Conservation (phyloP, 140 eudicot genomes). For the Senecio squalidus region DNA sequence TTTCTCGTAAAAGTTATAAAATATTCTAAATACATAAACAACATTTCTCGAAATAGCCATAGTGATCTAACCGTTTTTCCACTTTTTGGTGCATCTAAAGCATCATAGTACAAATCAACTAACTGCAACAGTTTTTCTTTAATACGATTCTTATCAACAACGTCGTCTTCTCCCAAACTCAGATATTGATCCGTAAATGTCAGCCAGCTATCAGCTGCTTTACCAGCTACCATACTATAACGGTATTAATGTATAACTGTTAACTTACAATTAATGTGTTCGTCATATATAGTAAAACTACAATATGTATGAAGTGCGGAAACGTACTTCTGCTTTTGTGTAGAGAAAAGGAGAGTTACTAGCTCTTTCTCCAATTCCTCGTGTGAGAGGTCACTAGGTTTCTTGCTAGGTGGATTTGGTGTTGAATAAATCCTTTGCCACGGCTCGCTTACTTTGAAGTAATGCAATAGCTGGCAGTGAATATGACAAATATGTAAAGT, state of each 20-base stretch:
- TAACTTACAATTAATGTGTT: neutral
- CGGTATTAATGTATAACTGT: conserved; percentile 10
- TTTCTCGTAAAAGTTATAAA: neutral
- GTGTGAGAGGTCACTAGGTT: conserved; percentile 39
- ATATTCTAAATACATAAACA: too few relatives aligned
- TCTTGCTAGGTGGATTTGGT: conserved; percentile 29
- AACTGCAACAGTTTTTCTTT: conserved; percentile 39
- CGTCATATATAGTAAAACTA: neutral
- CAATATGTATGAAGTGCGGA: conserved; percentile 3
- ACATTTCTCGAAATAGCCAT: neutral
- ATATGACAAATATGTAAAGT: too few relatives aligned
- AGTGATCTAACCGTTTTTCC: conserved; percentile 54
- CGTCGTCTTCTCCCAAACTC: conserved; percentile 33
- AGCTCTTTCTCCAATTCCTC: conserved; percentile 59
- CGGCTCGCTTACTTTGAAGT: conserved; percentile 44
- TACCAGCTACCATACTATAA: conserved; percentile 50
- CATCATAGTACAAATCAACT: conserved; percentile 73
- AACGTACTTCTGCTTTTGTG: conserved; percentile 47
- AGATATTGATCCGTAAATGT: conserved; percentile 63
- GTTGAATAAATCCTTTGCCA: conserved; percentile 44
- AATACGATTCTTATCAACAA: conserved; percentile 21
- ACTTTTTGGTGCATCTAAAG: conserved; percentile 83
- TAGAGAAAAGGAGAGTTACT: conserved; percentile 27
- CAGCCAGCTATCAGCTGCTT: conserved; percentile 73
- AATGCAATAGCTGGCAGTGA: conserved; percentile 30